Percentiles rank a stretch among this genome's conserved stretches.
phyloP scores from a whole-genome alignment of 805 yeast genomes.

The Candida adriatica region DNA sequence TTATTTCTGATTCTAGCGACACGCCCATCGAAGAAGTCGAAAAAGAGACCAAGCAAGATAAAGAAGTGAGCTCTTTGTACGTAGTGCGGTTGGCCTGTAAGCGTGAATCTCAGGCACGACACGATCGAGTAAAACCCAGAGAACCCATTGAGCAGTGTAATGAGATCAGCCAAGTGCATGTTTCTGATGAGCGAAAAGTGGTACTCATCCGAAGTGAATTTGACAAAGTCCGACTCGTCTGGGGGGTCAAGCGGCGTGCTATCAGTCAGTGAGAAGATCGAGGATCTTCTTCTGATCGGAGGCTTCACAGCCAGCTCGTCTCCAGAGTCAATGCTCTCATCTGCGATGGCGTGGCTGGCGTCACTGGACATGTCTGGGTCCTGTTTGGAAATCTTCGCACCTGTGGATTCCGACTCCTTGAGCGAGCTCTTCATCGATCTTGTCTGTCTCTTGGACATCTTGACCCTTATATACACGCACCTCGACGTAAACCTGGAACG shows the following conservation, averaged over 20 bases:
- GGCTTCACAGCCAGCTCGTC: constrained; percentile 14
- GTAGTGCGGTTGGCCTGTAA: constrained; percentile 62
- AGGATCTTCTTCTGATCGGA: constrained; percentile 37
- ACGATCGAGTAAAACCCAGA: constrained; percentile 89
- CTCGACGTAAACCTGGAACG: too few species aligned
- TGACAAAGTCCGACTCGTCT: constrained; percentile 66
- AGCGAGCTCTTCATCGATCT: constrained; percentile 10
- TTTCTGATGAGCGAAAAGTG: constrained; percentile 83
- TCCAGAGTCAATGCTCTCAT: constrained; percentile 16
- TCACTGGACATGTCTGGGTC: constrained; percentile 1
- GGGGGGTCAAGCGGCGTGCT: constrained; percentile 62
- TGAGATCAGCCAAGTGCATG: constrained; percentile 92
- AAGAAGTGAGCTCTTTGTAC: constrained; percentile 85
- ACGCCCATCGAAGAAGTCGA: constrained; percentile 95
- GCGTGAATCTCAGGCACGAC: constrained; percentile 74
- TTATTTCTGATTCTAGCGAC: constrained; percentile 93
- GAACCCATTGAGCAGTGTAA: constrained; percentile 89
- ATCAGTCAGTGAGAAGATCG: constrained; percentile 37
- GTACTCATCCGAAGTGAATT: constrained; percentile 74
- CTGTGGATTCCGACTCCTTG: constrained; percentile 1
- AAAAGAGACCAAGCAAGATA: constrained; percentile 85
- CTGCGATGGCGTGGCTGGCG: constrained; percentile 15
- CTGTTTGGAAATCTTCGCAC: constrained; percentile 1
- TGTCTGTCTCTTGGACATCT: constrained; percentile 18
- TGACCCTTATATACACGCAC: too few species aligned